These are phyloP conservation scores for Penicillium sp. DNA, from an alignment of 2,329 filamentous ascomycete genomes.

Conservation along the genomic window DNA sequence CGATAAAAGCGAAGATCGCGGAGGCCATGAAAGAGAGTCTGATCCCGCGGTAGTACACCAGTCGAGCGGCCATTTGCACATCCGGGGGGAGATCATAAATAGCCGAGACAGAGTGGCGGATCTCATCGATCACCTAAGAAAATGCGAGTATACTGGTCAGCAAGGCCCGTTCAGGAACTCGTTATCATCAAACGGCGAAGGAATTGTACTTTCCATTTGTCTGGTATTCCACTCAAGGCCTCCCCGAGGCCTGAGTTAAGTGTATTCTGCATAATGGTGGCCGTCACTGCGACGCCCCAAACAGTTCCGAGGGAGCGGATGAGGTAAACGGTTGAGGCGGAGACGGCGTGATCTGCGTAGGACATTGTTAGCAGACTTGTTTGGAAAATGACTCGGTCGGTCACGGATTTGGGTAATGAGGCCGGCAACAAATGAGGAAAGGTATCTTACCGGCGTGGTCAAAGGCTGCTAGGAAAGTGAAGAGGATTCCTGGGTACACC, in stretches of 20 bases:
- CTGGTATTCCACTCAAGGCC: conserved; percentile 54
- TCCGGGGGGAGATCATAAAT: conserved; percentile 56
- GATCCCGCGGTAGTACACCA: conserved; percentile 61
- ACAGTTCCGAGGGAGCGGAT: conserved; percentile 62
- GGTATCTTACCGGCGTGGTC: conserved; percentile 54
- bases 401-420: not conserved
- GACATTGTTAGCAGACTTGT: not conserved
- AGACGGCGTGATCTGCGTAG: conserved; percentile 58
- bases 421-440: not conserved
- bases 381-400: not conserved
- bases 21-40: conserved; percentile 56
- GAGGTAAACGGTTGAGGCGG: conserved; percentile 61
- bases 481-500: conserved; percentile 51
- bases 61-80: conserved; percentile 54
- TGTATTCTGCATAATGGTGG: conserved; percentile 62
- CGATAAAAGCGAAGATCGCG: conserved; percentile 51
- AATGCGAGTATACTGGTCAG: conserved; percentile 23
- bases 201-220: conserved; percentile 57
- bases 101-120: conserved; percentile 59
- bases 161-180: conserved; percentile 14
- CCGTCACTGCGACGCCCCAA: conserved; percentile 63
- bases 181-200: conserved; percentile 8
- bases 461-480: conserved; percentile 62
- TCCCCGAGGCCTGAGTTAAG: conserved; percentile 54
- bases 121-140: conserved; percentile 57